These are phyloP conservation scores for Didymella keratinophila DNA, from an alignment of 2,329 filamentous ascomycete species.

Conservation along the genomic window DNA sequence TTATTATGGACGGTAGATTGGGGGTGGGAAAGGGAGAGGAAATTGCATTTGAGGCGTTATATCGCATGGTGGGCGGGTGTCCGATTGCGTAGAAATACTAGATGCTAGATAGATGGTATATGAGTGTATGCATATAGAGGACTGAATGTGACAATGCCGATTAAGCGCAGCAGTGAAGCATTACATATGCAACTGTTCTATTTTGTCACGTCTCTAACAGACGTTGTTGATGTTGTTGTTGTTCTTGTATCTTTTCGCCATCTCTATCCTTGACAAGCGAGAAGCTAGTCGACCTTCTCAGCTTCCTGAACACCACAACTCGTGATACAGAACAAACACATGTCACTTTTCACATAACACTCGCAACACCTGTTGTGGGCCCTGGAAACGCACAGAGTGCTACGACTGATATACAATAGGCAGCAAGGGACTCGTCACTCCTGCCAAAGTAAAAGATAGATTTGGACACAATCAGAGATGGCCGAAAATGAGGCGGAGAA, in stretches of 20 bases:
- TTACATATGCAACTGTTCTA: neutral
- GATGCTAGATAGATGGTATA: constrained; percentile 7
- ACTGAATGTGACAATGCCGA: neutral
- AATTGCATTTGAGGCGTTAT: constrained; percentile 15
- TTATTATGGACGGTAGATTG: constrained; percentile 67
- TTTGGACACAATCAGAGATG: constrained; percentile 5
- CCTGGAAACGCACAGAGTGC: neutral
- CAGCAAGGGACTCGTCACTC: neutral
- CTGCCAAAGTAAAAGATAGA: constrained; percentile 16
- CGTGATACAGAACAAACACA: constrained; percentile 1
- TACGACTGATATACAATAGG: neutral
- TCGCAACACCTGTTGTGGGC: neutral
- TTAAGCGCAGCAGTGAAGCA: neutral
- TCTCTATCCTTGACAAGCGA: constrained; percentile 11
- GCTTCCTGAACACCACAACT: constrained; percentile 1
- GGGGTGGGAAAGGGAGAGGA: neutral
- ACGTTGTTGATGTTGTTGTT: too few relatives aligned
- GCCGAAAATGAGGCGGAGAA: constrained; percentile 1
- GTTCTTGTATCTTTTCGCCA: neutral
- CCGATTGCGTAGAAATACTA: neutral
- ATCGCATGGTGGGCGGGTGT: neutral
- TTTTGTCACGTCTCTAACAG: neutral
- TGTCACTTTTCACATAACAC: neutral
- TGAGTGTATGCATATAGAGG: neutral
- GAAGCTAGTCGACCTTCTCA: constrained; percentile 14